Conservation (phyloP, 176 grass and related monocot genomes). For the Eleusine coracana region DNA sequence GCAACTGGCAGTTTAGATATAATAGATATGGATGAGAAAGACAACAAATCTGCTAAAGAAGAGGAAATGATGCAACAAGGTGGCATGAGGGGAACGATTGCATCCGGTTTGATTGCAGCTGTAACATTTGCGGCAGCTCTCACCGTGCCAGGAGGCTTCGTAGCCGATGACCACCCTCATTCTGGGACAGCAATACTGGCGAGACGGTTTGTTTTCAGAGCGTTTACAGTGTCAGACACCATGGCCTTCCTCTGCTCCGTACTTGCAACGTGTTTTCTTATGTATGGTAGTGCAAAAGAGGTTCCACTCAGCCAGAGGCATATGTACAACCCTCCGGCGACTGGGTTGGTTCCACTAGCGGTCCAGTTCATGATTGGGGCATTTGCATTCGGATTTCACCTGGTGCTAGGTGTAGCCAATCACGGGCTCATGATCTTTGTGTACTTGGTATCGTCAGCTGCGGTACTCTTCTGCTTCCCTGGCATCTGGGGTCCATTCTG, state of each 20-base stretch:
- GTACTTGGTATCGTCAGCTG: background rate
- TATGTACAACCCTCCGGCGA: background rate
- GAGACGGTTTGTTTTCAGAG: conserved; percentile 23
- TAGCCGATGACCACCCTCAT: background rate
- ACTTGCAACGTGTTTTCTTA: background rate
- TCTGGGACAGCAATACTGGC: conserved; percentile 39
- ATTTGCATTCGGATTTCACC: conserved; percentile 11
- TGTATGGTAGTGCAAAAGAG: background rate
- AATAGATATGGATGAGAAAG: too few species aligned
- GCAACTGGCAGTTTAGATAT: too few species aligned
- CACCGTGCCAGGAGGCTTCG: conserved; percentile 58
- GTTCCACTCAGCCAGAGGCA: background rate
- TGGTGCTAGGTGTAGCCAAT: background rate
- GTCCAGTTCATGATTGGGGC: background rate
- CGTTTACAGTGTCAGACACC: conserved; percentile 49
- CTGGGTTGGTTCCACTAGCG: background rate
- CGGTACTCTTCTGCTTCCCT: background rate
- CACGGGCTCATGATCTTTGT: background rate
- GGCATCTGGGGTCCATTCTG: background rate
- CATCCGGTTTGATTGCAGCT: conserved; percentile 54
- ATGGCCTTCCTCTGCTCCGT: conserved; percentile 50
- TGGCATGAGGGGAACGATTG: background rate
- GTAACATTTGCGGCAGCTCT: conserved; percentile 52
- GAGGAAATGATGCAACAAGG: too few species aligned
- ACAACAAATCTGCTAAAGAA: too few species aligned